A percentile compares a stretch with the other conserved stretches of the same genome.
These are phyloP conservation scores for Naganishia liquefaciens DNA, from an alignment of 1,284 basidiomycete species.

Conservation along the genomic window DNA sequence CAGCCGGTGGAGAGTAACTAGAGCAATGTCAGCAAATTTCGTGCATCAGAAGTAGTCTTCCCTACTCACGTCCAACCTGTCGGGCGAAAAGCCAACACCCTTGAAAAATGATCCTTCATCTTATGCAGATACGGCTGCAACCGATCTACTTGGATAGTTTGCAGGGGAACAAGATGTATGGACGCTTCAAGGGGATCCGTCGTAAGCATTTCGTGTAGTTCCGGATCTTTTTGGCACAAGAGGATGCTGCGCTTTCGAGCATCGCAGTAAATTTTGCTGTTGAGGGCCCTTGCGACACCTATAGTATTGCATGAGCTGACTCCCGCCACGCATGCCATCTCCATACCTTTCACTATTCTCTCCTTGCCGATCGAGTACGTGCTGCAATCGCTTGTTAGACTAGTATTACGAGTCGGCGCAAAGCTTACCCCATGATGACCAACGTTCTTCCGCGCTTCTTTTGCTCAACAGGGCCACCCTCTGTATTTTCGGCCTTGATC, in stretches of 20 bases:
- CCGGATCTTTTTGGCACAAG: conserved; percentile 76
- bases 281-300: conserved; percentile 81
- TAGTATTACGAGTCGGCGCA: not conserved
- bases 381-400: conserved; percentile 50
- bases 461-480: conserved; percentile 43
- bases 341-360: conserved; percentile 83
- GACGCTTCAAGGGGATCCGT: conserved; percentile 71
- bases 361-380: conserved; percentile 98
- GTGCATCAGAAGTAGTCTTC: not conserved
- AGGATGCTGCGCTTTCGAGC: conserved; percentile 75
- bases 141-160: conserved; percentile 73
- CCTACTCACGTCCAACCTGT: conserved; percentile 88
- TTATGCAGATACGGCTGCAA: conserved; percentile 75
- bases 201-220: conserved; percentile 77
- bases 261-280: conserved; percentile 89
- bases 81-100: conserved; percentile 79
- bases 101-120: conserved; percentile 71
- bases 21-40: conserved; percentile 10
- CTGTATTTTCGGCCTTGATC: conserved; percentile 41
- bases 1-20: conserved; percentile 72
- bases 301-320: not conserved
- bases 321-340: not conserved
- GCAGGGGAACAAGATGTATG: conserved; percentile 83
- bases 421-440: conserved; percentile 79
- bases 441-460: conserved; percentile 56